phyloP scores from a whole-genome alignment of 768 basidiomycete genomes.

The Rhizopogon vinicolor region DNA sequence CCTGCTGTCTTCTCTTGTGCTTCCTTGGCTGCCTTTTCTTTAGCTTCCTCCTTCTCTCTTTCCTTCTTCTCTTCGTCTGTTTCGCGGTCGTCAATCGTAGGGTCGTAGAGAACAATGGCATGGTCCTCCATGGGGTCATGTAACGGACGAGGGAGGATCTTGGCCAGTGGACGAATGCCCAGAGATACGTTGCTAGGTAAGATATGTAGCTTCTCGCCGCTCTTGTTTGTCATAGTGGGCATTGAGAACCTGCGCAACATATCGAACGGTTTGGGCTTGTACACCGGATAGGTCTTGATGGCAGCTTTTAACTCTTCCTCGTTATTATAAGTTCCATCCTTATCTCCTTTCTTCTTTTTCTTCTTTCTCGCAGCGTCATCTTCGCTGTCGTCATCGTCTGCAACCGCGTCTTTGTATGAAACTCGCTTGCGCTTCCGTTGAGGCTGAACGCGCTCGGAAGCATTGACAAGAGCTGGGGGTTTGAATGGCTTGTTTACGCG shows the following conservation, averaged over 20 bases:
- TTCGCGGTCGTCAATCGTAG: conserved; percentile 89
- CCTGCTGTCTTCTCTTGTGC: conserved; percentile 67
- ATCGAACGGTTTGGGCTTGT: conserved; percentile 74
- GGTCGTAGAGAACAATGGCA: conserved; percentile 95
- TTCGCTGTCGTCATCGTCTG: conserved; percentile 54
- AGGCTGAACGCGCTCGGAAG: conserved; percentile 53
- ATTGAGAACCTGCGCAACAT: conserved; percentile 73
- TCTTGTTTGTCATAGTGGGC: conserved; percentile 72
- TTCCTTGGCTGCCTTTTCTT: conserved; percentile 56
- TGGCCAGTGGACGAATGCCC: conserved; percentile 78
- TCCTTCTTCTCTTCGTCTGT: conserved; percentile 82
- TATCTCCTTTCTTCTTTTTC: conserved; percentile 63
- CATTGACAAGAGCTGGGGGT: conserved; percentile 47
- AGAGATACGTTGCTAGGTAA: conserved; percentile 67
- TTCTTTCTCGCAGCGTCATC: conserved; percentile 43
- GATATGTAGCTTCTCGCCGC: conserved; percentile 56
- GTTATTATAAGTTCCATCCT: conserved; percentile 50
- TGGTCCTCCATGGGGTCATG: conserved; percentile 98
- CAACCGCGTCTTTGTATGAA: conserved; percentile 74
- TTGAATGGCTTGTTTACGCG: conserved; percentile 82
- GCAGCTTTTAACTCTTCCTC: conserved; percentile 60
- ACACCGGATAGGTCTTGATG: conserved; percentile 72
- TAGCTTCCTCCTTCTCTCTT: conserved; percentile 69
- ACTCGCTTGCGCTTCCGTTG: conserved; percentile 84
- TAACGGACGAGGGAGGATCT: conserved; percentile 84